These are phyloP conservation scores for Luffa aegyptiaca DNA, from an alignment of 306 rosid genomes.

Conservation along the genomic window DNA sequence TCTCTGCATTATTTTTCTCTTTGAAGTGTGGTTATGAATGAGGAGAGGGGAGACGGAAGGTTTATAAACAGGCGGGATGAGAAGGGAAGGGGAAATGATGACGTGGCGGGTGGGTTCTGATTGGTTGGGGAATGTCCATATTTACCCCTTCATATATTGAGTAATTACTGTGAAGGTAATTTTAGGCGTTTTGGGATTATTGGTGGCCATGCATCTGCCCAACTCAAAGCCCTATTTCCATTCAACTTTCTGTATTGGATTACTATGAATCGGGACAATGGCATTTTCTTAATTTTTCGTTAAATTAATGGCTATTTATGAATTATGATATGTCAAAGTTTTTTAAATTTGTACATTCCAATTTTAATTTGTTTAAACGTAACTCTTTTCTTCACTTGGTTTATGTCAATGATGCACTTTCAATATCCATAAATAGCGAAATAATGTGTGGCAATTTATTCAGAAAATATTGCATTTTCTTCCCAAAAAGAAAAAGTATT, in stretches of 20 bases:
- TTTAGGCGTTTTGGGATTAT: background rate
- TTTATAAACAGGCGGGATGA: background rate
- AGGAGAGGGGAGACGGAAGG: background rate
- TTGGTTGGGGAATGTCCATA: background rate
- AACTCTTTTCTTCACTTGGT: too few species aligned
- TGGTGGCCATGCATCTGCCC: background rate
- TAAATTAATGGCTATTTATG: background rate
- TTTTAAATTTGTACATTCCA: background rate
- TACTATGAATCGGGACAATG: background rate
- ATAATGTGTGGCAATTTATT: background rate
- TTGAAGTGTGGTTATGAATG: background rate
- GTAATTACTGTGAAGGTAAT: background rate
- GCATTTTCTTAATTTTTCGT: background rate
- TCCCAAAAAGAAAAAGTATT: too few species aligned
- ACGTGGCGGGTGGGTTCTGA: background rate
- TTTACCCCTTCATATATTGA: background rate
- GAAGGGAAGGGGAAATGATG: background rate
- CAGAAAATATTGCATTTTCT: too few species aligned
- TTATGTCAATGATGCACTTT: too few species aligned
- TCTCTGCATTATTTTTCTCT: constrained; percentile 46
- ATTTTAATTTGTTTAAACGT: too few species aligned
- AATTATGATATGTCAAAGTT: too few species aligned
- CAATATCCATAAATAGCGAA: too few species aligned
- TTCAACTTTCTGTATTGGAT: background rate
- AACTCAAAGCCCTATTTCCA: background rate